Evolutionary conservation across 2,329 filamentous ascomycete genomes (phyloP), one percentile per base, ranked within the genome.

Genomic region (Diaporthe vaccinii): DNA sequence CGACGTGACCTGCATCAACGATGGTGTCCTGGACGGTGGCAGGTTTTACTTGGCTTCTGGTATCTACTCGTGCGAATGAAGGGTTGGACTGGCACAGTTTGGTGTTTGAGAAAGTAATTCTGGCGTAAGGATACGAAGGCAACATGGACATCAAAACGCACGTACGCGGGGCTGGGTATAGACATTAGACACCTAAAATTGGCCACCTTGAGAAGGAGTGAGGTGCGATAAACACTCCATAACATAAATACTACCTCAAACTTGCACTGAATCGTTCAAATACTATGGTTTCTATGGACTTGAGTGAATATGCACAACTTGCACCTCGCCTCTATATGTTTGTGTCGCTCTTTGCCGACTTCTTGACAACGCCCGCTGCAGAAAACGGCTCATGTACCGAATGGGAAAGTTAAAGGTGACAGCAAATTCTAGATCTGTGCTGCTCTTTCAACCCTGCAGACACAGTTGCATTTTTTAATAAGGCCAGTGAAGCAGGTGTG

Each of bases 1-100:
- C 9, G 65, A 69, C 41, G 65, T 69, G 22, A 69, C 65, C 49
- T 69, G 65, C 49, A 55, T 69, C 46, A 69, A 69, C 34, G 49
- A 53, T 22, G 65, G 65, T 2, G 65, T 69, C 6, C n/a, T 69
- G 34, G 65, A 69, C 8, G 65, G 65, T 41, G 65, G 65, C 14
- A 69, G n/a, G n/a, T 69, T 22, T 15, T 69, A 69, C 34, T n/a
- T 69, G 31, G 65, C 65, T 55, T 69, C 65, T 5, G 65, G 65
- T 41, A 69, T 69, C 25, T 69, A 55, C 49, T 28, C 49, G 2
- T 69, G 65, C 12, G 46, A 69, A 20, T 69, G 15, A 55, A 10
- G 41, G 34, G 10, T 10, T n/a, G 44, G 6, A 34, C 1, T 6
- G 46, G 4, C 2, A 25, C 20, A 8, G 7, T 15, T 55, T 28